Percentiles rank a stretch among this genome's conserved stretches.
These are phyloP conservation scores for Corinectria fuckeliana DNA, from an alignment of 2,329 filamentous ascomycete species.

Conservation along the genomic window DNA sequence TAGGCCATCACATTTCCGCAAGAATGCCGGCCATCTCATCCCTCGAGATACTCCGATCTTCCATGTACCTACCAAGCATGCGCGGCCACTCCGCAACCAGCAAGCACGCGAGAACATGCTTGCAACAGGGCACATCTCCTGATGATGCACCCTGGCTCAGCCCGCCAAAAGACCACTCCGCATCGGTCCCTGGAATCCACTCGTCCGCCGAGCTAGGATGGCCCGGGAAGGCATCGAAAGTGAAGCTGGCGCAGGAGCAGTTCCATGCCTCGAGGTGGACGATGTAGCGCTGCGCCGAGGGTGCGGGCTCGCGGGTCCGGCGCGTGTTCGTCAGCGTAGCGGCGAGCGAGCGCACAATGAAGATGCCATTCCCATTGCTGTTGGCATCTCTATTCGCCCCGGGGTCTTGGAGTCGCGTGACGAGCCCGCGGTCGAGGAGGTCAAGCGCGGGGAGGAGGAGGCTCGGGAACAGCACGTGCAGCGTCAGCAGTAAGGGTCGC, in stretches of 20 bases:
- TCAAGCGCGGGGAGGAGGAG: constrained; percentile 86
- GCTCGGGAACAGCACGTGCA: constrained; percentile 85
- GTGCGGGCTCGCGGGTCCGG: constrained; percentile 22
- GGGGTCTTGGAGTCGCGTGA: constrained; percentile 58
- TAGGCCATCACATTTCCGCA: constrained; percentile 47
- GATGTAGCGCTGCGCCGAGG: constrained; percentile 59
- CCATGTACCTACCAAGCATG: constrained; percentile 63
- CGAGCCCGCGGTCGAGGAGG: constrained; percentile 78
- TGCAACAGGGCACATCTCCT: constrained; percentile 69
- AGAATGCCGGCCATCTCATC: constrained; percentile 79
- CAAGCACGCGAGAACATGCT: constrained; percentile 87
- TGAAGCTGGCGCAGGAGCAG: constrained; percentile 87
- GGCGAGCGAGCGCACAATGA: constrained; percentile 69
- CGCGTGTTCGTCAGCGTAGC: constrained; percentile 40
- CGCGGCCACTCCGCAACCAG: constrained; percentile 70
- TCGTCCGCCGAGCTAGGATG: constrained; percentile 11
- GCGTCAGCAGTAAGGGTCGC: constrained; percentile 70
- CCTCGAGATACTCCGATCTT: constrained; percentile 58
- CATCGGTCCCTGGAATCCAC: background rate
- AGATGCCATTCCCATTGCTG: constrained; percentile 53
- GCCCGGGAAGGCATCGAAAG: constrained; percentile 70
- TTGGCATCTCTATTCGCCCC: too few relatives aligned
- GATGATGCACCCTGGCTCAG: constrained; percentile 43
- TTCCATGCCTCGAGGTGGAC: constrained; percentile 82
- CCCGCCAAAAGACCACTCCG: constrained; percentile 58